Base-by-base conservation (phyloP, 2,329 filamentous ascomycete genomes). In the Shiraia sp. region DNA sequence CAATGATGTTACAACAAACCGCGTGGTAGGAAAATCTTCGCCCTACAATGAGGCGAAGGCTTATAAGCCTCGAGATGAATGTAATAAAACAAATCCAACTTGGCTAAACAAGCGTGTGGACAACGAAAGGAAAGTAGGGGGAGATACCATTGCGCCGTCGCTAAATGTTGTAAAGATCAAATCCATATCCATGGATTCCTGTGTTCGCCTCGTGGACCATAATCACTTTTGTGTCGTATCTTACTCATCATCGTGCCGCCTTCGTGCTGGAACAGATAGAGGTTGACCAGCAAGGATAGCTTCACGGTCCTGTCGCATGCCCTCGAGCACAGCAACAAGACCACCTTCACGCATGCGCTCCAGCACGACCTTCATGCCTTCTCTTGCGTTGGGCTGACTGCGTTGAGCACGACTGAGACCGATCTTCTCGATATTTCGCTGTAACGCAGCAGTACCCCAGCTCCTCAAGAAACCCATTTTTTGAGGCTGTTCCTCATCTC, bases 321-420 rank as follows among this genome's bases (percentile, higher is more conserved):
- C 84, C 51, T 87, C 85, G 22, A 88, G 70, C n/a, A 87, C 85
- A 15, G 71, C 83, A 12, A 86, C 82, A 13, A 88, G 72, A 1
- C 85, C 86, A 27, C 85, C 85, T 43, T 76, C 75, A 39, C 85
- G 75, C 61, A 88, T 68, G 33, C 88, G 77, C 68, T 90, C 86
- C 15, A 93, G 76, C 7, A 93, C 88, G 26, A 91, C 81, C 42
- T 81, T 83, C 88, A 93, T 92, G 34, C 88, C 88, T 65, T 91
- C 86, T 35, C 86, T 83, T 55, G 87, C 88, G 73, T 91, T 91
- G 36, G 85, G 83, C 57, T 92, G 79, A 63, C 88, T 87, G 57
- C 87, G 85, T 52, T 86, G 81, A 4, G 88, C 90, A 64, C 88
- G 86, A 61, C 83, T 86, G 27, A 88, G 83, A 9, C 87, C 87